Evolutionary conservation across 306 rosid genomes (phyloP).

Genomic region (Quercus aquifolioides): DNA sequence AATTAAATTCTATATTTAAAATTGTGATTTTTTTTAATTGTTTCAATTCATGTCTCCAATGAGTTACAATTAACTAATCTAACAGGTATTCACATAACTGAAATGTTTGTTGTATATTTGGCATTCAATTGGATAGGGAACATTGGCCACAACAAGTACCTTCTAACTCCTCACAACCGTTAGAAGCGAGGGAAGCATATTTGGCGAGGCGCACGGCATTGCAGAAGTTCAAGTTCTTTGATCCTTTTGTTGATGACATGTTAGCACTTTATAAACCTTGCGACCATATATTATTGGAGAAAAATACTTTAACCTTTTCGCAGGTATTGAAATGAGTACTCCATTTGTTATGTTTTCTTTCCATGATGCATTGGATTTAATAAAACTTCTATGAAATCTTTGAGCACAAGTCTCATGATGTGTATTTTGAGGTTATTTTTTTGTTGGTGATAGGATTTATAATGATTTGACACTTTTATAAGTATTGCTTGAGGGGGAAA

Average conservation of each 20-base stretch:
- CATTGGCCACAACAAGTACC: conserved; percentile 44
- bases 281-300: conserved; percentile 38
- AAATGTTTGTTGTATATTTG: not conserved
- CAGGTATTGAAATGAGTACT: conserved; percentile 36
- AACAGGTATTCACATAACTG: no score
- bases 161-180: not conserved
- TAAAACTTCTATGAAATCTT: not conserved
- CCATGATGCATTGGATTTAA: not conserved
- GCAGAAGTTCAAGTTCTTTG: conserved; percentile 57
- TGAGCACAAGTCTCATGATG: not conserved
- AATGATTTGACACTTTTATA: not conserved
- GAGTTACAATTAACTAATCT: no score
- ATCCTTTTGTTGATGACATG: conserved; percentile 36
- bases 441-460: not conserved
- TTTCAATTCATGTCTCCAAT: no score
- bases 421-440: not conserved
- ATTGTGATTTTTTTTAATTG: no score
- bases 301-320: conserved; percentile 27
- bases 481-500: not conserved
- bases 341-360: not conserved
- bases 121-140: conserved; percentile 31
- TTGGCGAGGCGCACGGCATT: conserved; percentile 39
- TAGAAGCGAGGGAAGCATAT: conserved; percentile 48
- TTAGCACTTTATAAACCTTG: conserved; percentile 9
- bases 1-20: no score